Base-by-base conservation (phyloP, 2,329 filamentous ascomycete species). In the Ophiostoma ips region DNA sequence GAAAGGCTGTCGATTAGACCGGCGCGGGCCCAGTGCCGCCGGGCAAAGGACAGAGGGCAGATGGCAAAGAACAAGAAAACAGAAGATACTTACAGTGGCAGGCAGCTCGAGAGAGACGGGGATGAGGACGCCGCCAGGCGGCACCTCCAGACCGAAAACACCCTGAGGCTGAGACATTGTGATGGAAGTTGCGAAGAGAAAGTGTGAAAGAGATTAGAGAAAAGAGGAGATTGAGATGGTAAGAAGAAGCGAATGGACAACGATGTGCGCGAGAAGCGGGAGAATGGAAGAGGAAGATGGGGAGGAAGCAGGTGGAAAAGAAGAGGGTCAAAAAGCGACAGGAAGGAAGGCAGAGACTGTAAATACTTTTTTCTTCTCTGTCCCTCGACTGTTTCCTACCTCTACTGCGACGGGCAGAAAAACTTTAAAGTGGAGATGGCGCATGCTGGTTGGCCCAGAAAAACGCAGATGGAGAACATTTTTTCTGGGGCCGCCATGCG, bases 131-230 rank as follows among this genome's bases (percentile, higher is more conserved):
- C 87, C 86, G 63, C 84, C 87, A 59, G 86, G 76, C 60, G 88
- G 88, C 68, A 96, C 85, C 73, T 87, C 82, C 59, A 95, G 83
- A 69, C 89, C 88, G 66, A 92, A 98, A 65, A 96, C 50, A 36
- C 54, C 55, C 41, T 57, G 54, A 19, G 52, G 40, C 35, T 50
- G 41, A 50, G 55, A 55, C 55, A 57, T 57, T 48, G 47, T 49
- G 40, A 50, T 24, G 48, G 34, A 41, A 43, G 38, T 16, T 11
- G 36, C 31, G 33, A 35, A 30, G 24, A 43, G 19, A n/a, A n/a
- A 21, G 40, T 37, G 52, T 51, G 33, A 35, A 46, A 50, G 52
- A 31, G 50, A 55, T 30, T 18, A 41, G 56, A 58, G 55, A 57
- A 53, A 57, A n/a, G n/a, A n/a, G n/a, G 55, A 60, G 58, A 59